Base-by-base conservation (phyloP, 1,284 basidiomycete species). In the Papiliotrema fonsecae region DNA sequence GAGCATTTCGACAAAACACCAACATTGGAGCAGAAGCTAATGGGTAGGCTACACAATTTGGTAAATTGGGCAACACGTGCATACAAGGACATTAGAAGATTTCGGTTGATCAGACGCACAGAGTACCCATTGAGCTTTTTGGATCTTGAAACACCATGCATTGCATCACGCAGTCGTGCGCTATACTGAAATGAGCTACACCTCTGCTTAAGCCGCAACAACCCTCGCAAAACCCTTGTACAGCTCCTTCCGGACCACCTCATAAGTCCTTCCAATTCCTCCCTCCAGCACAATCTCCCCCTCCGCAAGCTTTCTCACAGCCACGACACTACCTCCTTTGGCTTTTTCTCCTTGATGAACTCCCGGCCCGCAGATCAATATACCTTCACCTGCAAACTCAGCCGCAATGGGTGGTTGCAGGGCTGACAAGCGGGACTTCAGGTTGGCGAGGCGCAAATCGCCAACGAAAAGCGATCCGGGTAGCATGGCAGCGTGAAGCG, bases 401-500 rank as follows among this genome's bases (percentile, higher is more conserved):
- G 92, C 88, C 26, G 87, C 84, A 42, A 97, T 83, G 13, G 57
- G 50, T 9, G 56, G 56, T 5, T 84, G 84, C 3, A 89, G 76
- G 0, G 80, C 71, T 2, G 82, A 79, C 14, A 97, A 77, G 7
- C 85, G 82, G 14, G 83, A 70, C 73, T 94, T 94, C 36, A 97
- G 79, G 2, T 82, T 80, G 0, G 88, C 89, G 25, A 97, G 78
- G 65, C 92, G 91, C 38, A 97, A 80, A 65, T 97, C 93, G 39
- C 93, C 93, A 52, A 97, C 94, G 83, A 94, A 93, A 7, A 91
- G 87, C 0, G 92, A 91, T 51, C 85, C 81, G 1, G 88, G 87
- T 3, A 92, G 76, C 2, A 81, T 75, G 85, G 83, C 3, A 88
- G 77, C 2, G 80, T 75, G 28, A 77, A 76, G 64, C 32, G 74